Evolutionary conservation across 306 rosid genomes (phyloP), one percentile per base, ranked within the genome.

Genomic region (Macrotyloma uniflorum): DNA sequence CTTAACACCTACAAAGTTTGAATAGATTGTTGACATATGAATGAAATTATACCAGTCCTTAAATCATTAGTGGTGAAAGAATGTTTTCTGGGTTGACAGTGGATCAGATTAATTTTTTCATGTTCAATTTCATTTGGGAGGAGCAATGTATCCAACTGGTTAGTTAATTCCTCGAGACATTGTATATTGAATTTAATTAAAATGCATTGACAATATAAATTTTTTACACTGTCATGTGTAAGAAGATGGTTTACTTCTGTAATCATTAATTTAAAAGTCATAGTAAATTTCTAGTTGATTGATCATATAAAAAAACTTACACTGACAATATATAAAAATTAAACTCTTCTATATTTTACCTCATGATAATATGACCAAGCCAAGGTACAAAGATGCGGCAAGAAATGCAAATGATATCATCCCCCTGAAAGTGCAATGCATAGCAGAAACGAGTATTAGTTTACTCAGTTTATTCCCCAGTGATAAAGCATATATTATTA

Each of bases 331-430:
- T 18, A 50, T 18, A 8, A 50, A 50, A 50, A n/a, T 7, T 50
- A 50, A 20, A 20, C 16, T 54, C 32, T 1, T 54, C 42, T 42
- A 43, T 47, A 64, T 55, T 76, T n/a, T 80, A 86, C 89, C 85
- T 86, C 87, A 86, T 58, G 89, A 86, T 80, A 86, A 81, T 73
- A 86, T 86, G 80, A 86, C 90, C 14, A 86, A 81, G 65, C 90
- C 90, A 75, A 86, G 87, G 84, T 86, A 86, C 82, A 86, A 20
- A 70, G 90, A 80, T 43, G 23, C 90, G 12, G 78, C 47, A 23
- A 86, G 87, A 83, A 83, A 86, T 57, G 46, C 80, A 36, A 86
- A 86, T 20, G 87, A 86, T 78, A 83, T 80, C 70, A 86, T 74
- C 54, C 90, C 90, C 90, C 90, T 86, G 79, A 11, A 77, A 80